Conservation (phyloP, 768 basidiomycete species). For the Lactifluus hygrophoroides region DNA sequence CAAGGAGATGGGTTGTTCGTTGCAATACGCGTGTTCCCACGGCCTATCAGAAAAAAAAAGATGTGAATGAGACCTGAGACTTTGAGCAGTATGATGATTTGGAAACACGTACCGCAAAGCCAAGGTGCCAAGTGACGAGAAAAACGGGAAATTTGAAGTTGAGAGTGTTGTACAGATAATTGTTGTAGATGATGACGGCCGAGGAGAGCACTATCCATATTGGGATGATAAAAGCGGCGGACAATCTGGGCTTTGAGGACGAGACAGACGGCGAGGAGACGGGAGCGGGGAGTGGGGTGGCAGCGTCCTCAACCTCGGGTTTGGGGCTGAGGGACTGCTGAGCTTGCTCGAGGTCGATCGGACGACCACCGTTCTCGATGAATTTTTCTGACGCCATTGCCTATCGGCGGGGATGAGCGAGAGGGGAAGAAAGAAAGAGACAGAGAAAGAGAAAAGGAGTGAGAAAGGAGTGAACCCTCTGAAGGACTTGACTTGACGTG, state of each 20-base stretch:
- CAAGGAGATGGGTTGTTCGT: constrained; percentile 72
- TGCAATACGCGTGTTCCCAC: constrained; percentile 82
- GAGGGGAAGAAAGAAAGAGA: background rate
- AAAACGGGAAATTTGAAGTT: constrained; percentile 89
- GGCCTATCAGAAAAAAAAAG: constrained; percentile 37
- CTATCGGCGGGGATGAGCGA: background rate
- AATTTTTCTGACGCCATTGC: constrained; percentile 13
- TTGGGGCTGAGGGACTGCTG: constrained; percentile 16
- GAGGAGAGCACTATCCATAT: constrained; percentile 90
- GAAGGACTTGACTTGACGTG: no score
- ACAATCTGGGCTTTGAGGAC: constrained; percentile 43
- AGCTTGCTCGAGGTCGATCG: background rate
- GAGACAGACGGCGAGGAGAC: constrained; percentile 38
- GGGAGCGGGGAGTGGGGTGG: constrained; percentile 46
- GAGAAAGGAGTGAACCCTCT: no score
- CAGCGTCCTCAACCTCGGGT: constrained; percentile 19
- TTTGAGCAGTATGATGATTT: no score
- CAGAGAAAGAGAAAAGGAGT: constrained; percentile 2
- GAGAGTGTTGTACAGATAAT: constrained; percentile 75
- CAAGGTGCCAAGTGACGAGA: constrained; percentile 79
- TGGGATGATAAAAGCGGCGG: constrained; percentile 70
- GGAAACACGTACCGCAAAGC: constrained; percentile 44
- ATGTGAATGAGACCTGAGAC: background rate
- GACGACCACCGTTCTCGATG: constrained; percentile 8
- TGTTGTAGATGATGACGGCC: constrained; percentile 94